These are phyloP conservation scores for Mrakia gelida DNA, from an alignment of 768 basidiomycete species.

Conservation along the genomic window DNA sequence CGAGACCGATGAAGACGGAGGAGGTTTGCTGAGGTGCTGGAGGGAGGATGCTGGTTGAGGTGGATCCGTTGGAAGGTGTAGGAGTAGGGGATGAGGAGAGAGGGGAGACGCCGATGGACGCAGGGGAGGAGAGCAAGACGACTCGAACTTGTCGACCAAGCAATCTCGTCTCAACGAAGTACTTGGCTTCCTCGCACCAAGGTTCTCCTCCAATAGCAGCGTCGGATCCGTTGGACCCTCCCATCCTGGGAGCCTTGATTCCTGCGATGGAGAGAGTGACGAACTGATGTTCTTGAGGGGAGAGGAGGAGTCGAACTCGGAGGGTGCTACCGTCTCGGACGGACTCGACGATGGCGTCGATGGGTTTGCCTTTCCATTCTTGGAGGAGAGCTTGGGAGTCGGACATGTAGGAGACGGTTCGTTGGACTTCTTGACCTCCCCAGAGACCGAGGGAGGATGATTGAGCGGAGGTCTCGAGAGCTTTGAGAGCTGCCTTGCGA, in stretches of 20 bases:
- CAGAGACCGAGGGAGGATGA: slow-evolving; percentile 73
- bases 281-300: slow-evolving; percentile 66
- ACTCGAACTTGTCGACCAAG: slow-evolving; percentile 74
- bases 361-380: slow-evolving; percentile 83
- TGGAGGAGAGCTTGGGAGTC: slow-evolving; percentile 84
- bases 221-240: slow-evolving; percentile 37
- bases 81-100: not conserved
- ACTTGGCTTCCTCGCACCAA: slow-evolving; percentile 89
- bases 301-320: slow-evolving; percentile 79
- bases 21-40: slow-evolving; percentile 59
- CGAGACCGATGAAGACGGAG: slow-evolving; percentile 83
- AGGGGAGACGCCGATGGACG: slow-evolving; percentile 25
- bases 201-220: slow-evolving; percentile 56
- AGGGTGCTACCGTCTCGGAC: slow-evolving; percentile 89
- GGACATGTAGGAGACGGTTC: slow-evolving; percentile 73
- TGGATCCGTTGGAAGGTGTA: not conserved
- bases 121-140: slow-evolving; percentile 70
- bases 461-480: slow-evolving; percentile 72
- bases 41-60: slow-evolving; percentile 43
- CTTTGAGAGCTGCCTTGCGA: slow-evolving; percentile 64
- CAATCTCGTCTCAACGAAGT: slow-evolving; percentile 84
- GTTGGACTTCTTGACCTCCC: slow-evolving; percentile 55
- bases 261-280: slow-evolving; percentile 59
- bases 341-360: slow-evolving; percentile 90
- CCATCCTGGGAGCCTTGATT: slow-evolving; percentile 43